Base-by-base conservation (phyloP, 2,329 filamentous ascomycete genomes). In the Fusarium odoratissimum region DNA sequence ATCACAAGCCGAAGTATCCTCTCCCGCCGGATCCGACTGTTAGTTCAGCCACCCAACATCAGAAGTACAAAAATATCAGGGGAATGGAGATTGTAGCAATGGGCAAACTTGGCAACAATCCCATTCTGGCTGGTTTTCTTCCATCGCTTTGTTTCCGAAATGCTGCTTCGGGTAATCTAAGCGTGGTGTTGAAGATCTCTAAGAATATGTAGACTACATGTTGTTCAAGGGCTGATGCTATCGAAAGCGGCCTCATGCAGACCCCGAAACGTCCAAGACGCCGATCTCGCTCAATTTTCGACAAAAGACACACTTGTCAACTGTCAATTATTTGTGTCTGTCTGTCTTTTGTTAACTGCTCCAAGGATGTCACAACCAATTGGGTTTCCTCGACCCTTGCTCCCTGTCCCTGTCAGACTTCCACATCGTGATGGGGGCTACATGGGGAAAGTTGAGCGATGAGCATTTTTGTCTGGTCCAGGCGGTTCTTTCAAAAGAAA, bases 11-110 rank as follows among this genome's bases (percentile, higher is more conserved):
- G 30, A 33, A 66, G 31, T 33, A n/a, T 38, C 51, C 57, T 58
- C 40, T 67, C 35, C 63, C 64, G 55, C 63, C 66, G 51, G 64
- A 68, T 68, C 65, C 64, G 64, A 64, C 41, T 30, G 61, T 54
- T 66, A 55, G 44, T 65, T 71, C 65, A 70, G 67, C 65, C 70
- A 67, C 62, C 57, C 57, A 69, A 37, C 63, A 38, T 54, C 23
- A 28, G 23, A 54, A 28, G 23, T n/a, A 38, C 33, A 59, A 31
- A 31, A 38, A 35, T 14, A 54, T 46, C 17, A 44, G 35, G n/a
- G 14, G 19, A 44, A 55, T 45, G 37, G 42, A 64, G 54, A 41
- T 45, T 38, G 37, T 55, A 37, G 42, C 11, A 55, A 71, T 63
- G 55, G 65, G 52, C 25, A 59, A 30, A 71, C 57, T 67, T 64